Percentiles rank a stretch among this genome's conserved stretches.
Evolutionary conservation across 176 grass and related monocot genomes (phyloP).

Genomic region (Carex littledalei): DNA sequence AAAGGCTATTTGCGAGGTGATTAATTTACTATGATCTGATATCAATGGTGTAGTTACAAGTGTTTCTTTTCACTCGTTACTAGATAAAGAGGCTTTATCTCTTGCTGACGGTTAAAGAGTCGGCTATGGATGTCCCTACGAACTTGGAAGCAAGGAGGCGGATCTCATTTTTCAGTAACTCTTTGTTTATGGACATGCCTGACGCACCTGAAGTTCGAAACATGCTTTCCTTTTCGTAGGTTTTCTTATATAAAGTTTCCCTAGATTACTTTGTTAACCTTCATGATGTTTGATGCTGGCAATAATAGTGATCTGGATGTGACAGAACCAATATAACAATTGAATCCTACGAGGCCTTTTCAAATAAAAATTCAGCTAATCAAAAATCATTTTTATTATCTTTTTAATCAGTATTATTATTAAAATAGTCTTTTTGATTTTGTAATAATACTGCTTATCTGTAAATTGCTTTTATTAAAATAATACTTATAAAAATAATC

Average conservation of each 20-base stretch:
- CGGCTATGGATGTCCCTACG: constrained; percentile 90
- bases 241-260: neutral
- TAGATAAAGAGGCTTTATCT: constrained; percentile 91
- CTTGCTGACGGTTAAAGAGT: constrained; percentile 86
- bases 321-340: neutral
- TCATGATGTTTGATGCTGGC: neutral
- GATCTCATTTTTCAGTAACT: constrained; percentile 91
- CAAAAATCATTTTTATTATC: too few species aligned
- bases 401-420: too few species aligned
- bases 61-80: constrained; percentile 22
- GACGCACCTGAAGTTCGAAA: constrained; percentile 79
- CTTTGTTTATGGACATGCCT: constrained; percentile 98
- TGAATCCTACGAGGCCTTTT: too few species aligned
- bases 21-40: neutral
- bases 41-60: neutral
- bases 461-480: too few species aligned
- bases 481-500: too few species aligned
- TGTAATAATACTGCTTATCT: too few species aligned
- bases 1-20: neutral
- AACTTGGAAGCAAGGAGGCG: constrained; percentile 93
- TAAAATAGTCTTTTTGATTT: too few species aligned
- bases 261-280: neutral
- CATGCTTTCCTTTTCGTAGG: constrained; percentile 96
- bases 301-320: neutral
- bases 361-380: too few species aligned